These are phyloP conservation scores for Ananas comosus DNA, from an alignment of 176 grass and related monocot species.

Conservation along the genomic window DNA sequence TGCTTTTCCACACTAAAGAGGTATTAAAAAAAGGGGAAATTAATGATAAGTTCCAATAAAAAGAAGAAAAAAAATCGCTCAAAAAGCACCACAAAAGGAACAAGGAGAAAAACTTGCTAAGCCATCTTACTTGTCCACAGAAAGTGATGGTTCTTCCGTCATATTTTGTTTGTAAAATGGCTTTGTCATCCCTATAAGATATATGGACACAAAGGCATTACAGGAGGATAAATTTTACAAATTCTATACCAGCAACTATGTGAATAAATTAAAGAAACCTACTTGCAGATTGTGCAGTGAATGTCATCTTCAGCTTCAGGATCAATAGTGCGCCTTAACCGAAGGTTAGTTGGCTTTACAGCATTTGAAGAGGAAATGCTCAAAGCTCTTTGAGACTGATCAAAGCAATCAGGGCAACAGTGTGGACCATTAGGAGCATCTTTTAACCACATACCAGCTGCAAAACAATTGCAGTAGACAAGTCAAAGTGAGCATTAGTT, in stretches of 20 bases:
- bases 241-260: constrained; percentile 12
- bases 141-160: constrained; percentile 40
- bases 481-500: constrained; percentile 6
- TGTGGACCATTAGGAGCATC: not conserved
- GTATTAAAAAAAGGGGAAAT: constrained; percentile 16
- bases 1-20: constrained; percentile 59
- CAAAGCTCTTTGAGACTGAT: constrained; percentile 21
- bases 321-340: constrained; percentile 43
- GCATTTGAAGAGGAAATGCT: constrained; percentile 16
- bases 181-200: constrained; percentile 29
- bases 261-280: constrained; percentile 16
- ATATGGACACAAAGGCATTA: constrained; percentile 10
- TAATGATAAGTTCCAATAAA: not conserved
- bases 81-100: constrained; percentile 6
- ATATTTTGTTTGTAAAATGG: constrained; percentile 24
- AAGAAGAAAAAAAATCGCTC: constrained; percentile 17
- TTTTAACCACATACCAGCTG: constrained; percentile 4
- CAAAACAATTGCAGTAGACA: constrained; percentile 11
- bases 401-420: constrained; percentile 3
- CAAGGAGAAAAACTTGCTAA: constrained; percentile 9
- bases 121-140: constrained; percentile 61
- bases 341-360: constrained; percentile 20
- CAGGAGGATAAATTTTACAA: constrained; percentile 21
- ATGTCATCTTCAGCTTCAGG: constrained; percentile 30
- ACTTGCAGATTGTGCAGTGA: constrained; percentile 56